Evolutionary conservation across 345 rosid genomes (phyloP).

Genomic region (Euphorbia tirucalli): DNA sequence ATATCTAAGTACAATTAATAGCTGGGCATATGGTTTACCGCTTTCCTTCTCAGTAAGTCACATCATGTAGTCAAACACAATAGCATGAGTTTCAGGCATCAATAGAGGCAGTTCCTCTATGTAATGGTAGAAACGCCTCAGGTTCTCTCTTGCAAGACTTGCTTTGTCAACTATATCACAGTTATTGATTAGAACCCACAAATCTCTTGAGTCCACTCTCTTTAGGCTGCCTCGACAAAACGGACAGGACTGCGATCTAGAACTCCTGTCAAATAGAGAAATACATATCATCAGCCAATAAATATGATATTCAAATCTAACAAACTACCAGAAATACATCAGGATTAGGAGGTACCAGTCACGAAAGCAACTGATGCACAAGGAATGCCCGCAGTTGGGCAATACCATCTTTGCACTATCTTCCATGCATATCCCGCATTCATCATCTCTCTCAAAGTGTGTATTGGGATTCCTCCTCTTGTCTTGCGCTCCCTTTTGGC

Average conservation of each 20-base stretch:
- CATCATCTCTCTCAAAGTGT: constrained; percentile 50
- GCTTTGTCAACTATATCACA: constrained; percentile 39
- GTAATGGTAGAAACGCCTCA: constrained; percentile 50
- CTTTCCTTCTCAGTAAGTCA: constrained; percentile 25
- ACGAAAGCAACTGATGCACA: constrained; percentile 61
- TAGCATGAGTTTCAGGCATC: constrained; percentile 41
- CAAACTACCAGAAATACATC: background rate
- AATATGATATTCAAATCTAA: background rate
- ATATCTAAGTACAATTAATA: constrained; percentile 31
- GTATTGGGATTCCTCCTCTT: constrained; percentile 24
- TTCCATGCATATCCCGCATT: constrained; percentile 80
- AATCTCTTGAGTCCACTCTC: constrained; percentile 49
- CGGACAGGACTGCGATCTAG: constrained; percentile 65
- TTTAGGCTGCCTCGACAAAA: constrained; percentile 62
- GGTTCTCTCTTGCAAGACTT: constrained; percentile 52
- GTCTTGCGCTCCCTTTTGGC: constrained; percentile 32
- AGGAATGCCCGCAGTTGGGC: constrained; percentile 61
- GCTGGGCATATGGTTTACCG: constrained; percentile 5
- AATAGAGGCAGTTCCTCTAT: constrained; percentile 45
- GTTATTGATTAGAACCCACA: constrained; percentile 52
- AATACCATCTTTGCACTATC: constrained; percentile 44
- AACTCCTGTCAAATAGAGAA: constrained; percentile 42
- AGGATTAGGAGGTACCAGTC: constrained; percentile 50
- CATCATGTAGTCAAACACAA: constrained; percentile 60
- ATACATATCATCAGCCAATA: background rate